A percentile compares a stretch with the other conserved stretches of the same genome.
Evolutionary conservation across 805 yeast species (phyloP).

Genomic region (Zygosaccharomyces kombuchaensis): DNA sequence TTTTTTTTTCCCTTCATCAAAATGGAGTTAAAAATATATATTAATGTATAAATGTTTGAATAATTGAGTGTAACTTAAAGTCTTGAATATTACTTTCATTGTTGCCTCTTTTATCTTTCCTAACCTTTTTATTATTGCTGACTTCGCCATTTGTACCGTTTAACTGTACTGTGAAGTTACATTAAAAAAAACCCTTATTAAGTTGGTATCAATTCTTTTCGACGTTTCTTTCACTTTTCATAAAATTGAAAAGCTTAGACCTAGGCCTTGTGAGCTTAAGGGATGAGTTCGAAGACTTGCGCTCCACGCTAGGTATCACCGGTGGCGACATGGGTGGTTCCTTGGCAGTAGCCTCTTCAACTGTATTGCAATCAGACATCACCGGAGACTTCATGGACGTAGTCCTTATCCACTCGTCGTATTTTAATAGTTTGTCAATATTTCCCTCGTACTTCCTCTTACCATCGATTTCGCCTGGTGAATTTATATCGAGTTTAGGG

Average conservation of each 20-base stretch:
- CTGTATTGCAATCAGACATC: conserved; percentile 4
- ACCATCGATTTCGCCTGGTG: conserved; percentile 21
- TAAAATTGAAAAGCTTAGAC: conserved; percentile 28
- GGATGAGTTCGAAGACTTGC: conserved; percentile 11
- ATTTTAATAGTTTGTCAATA: conserved; percentile 21
- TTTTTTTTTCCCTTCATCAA: neutral
- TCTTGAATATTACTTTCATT: neutral
- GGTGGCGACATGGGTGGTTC: conserved; percentile 14
- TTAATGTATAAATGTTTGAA: neutral
- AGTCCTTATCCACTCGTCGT: conserved; percentile 23
- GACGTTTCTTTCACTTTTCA: conserved; percentile 9
- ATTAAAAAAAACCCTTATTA: neutral
- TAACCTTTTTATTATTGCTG: neutral
- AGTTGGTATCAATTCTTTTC: neutral
- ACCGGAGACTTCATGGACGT: conserved; percentile 8
- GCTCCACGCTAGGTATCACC: conserved; percentile 8
- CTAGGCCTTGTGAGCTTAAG: conserved; percentile 19
- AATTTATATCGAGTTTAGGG: conserved; percentile 7
- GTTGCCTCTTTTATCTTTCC: neutral
- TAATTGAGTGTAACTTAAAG: neutral
- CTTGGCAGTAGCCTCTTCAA: conserved; percentile 15
- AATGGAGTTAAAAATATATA: neutral
- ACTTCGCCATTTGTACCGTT: neutral
- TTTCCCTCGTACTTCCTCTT: conserved; percentile 17
- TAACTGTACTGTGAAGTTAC: neutral